Evolutionary conservation across 2,329 filamentous ascomycete species (phyloP).

Genomic region (Colletotrichum gloeosporioides): DNA sequence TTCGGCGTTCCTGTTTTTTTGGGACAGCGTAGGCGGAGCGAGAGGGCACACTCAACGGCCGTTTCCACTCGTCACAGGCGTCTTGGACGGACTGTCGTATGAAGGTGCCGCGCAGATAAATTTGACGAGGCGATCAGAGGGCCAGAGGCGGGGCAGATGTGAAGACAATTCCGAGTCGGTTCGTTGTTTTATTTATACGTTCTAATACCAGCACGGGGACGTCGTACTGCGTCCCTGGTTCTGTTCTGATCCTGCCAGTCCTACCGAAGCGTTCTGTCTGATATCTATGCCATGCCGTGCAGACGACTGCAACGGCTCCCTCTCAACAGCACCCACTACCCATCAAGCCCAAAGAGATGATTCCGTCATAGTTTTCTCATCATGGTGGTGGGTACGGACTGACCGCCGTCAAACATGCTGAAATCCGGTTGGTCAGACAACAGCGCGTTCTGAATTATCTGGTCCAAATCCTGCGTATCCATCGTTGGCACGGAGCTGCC

Average conservation of each 20-base stretch:
- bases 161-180: not conserved
- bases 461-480: not conserved
- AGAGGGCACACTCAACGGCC: not conserved
- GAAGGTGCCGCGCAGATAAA: not conserved
- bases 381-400: not conserved
- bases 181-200: slow-evolving; percentile 13
- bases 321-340: not conserved
- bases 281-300: not conserved
- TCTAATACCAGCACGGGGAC: slow-evolving; percentile 23
- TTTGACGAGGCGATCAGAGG: not conserved
- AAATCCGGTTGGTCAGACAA: not conserved
- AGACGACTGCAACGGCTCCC: not conserved
- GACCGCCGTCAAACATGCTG: not conserved
- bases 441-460: not conserved
- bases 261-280: not conserved
- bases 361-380: not conserved
- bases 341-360: not conserved
- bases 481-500: not conserved
- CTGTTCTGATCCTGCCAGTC: slow-evolving; percentile 3
- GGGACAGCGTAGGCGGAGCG: not conserved
- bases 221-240: slow-evolving; percentile 21
- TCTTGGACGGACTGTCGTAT: not conserved
- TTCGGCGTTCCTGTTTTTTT: not conserved
- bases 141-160: not conserved
- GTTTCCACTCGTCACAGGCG: not conserved